Evolutionary conservation across 2,329 filamentous ascomycete species (phyloP).

Genomic region (Stenocarpella maydis): DNA sequence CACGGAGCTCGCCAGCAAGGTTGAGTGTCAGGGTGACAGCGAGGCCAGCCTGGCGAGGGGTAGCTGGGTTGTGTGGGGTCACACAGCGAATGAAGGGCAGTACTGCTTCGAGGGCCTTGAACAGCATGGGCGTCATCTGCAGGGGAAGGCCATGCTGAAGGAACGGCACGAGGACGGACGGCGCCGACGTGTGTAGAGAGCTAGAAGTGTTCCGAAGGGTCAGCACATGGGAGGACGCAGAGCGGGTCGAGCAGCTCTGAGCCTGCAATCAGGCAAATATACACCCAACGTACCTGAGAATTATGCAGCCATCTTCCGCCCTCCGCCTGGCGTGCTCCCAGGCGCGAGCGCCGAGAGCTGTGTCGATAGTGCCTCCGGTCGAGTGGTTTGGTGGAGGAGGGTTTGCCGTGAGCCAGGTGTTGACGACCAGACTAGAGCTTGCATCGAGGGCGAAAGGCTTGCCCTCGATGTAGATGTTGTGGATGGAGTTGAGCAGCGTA

Average conservation of each 20-base stretch:
- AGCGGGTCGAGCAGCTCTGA: neutral
- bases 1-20: conserved; percentile 79
- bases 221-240: conserved; percentile 30
- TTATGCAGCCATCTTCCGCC: conserved; percentile 93
- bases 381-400: conserved; percentile 74
- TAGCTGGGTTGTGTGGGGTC: conserved; percentile 88
- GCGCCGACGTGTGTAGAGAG: conserved; percentile 87
- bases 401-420: conserved; percentile 89
- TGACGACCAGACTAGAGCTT: conserved; percentile 90
- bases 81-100: conserved; percentile 88
- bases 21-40: conserved; percentile 84
- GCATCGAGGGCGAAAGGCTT: conserved; percentile 89
- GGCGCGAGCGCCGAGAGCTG: conserved; percentile 77
- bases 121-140: conserved; percentile 76
- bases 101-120: conserved; percentile 81
- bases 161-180: conserved; percentile 84
- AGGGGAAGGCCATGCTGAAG: conserved; percentile 78
- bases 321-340: conserved; percentile 97
- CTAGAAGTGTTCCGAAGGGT: conserved; percentile 52
- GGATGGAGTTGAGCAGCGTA: conserved; percentile 88
- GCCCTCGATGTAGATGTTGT: conserved; percentile 84
- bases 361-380: conserved; percentile 81
- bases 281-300: conserved; percentile 75
- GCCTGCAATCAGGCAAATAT: conserved; percentile 30
- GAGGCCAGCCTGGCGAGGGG: conserved; percentile 80